A percentile compares a stretch with the other conserved stretches of the same genome.
Evolutionary conservation across 164 flowering plant species (phyloP).

Genomic region (Vitis labrusca): DNA sequence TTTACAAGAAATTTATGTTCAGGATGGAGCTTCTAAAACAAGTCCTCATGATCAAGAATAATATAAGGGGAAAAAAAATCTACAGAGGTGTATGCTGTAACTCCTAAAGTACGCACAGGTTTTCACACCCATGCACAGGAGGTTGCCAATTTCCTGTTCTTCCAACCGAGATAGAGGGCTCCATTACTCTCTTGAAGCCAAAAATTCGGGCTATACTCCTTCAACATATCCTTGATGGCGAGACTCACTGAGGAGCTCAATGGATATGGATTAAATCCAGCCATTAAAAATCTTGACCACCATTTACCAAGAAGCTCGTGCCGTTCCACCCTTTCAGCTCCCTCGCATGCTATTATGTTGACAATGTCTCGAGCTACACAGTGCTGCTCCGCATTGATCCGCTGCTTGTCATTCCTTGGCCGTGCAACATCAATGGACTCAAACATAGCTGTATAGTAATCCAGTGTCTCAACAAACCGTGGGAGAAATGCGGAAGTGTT

Average conservation of each 20-base stretch:
- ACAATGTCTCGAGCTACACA: conserved; percentile 67
- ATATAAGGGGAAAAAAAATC: background rate
- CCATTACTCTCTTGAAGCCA: conserved; percentile 33
- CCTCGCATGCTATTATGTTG: conserved; percentile 64
- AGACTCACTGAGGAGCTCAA: conserved; percentile 27
- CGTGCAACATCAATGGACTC: conserved; percentile 49
- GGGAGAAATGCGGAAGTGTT: conserved; percentile 49
- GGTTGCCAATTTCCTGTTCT: conserved; percentile 40
- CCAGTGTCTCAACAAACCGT: conserved; percentile 46
- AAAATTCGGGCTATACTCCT: conserved; percentile 34
- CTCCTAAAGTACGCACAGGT: background rate
- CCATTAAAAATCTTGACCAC: conserved; percentile 48
- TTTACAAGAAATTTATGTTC: conserved; percentile 4
- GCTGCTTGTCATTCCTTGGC: conserved; percentile 39
- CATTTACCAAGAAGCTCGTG: conserved; percentile 59
- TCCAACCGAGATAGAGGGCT: conserved; percentile 52
- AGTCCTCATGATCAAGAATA: background rate
- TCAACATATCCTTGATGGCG: conserved; percentile 29
- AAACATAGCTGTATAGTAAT: conserved; percentile 58
- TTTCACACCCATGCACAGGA: conserved; percentile 53
- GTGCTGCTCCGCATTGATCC: conserved; percentile 61
- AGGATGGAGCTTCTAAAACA: background rate
- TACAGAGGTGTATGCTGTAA: conserved; percentile 6
- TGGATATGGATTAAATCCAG: conserved; percentile 39
- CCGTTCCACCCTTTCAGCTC: conserved; percentile 51